Evolutionary conservation across 2,329 filamentous ascomycete genomes (phyloP).

Genomic region (Aspergillus neoniger): DNA sequence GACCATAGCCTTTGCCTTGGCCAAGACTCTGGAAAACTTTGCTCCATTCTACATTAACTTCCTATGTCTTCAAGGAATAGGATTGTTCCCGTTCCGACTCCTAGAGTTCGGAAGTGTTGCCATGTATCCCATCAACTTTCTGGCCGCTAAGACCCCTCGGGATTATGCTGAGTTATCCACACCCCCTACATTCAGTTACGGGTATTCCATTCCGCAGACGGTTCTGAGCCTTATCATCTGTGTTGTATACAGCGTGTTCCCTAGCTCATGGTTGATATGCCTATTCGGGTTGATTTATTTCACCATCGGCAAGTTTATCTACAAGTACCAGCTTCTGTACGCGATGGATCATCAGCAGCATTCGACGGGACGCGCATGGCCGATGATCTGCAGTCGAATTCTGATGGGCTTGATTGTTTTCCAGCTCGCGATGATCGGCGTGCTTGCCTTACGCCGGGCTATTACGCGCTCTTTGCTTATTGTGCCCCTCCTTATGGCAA

Average conservation of each 20-base stretch:
- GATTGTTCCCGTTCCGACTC: slow-evolving; percentile 87
- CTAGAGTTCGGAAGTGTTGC: slow-evolving; percentile 85
- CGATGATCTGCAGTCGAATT: slow-evolving; percentile 91
- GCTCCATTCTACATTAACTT: slow-evolving; percentile 90
- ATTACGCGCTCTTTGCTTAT: slow-evolving; percentile 73
- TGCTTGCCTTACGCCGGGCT: slow-evolving; percentile 73
- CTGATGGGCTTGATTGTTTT: slow-evolving; percentile 85
- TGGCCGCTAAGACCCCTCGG: slow-evolving; percentile 81
- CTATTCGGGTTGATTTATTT: slow-evolving; percentile 71
- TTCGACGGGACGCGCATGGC: slow-evolving; percentile 84
- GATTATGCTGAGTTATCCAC: slow-evolving; percentile 81
- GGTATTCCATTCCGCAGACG: slow-evolving; percentile 91
- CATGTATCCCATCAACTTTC: slow-evolving; percentile 76
- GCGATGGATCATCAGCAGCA: slow-evolving; percentile 86
- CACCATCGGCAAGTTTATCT: slow-evolving; percentile 47
- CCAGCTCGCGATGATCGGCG: slow-evolving; percentile 85
- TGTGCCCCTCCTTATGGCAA: slow-evolving; percentile 73
- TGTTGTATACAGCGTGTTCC: slow-evolving; percentile 87
- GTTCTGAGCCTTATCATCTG: slow-evolving; percentile 94
- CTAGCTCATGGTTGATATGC: slow-evolving; percentile 76
- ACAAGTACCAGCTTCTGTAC: slow-evolving; percentile 84
- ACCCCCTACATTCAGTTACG: slow-evolving; percentile 89
- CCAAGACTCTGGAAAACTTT: slow-evolving; percentile 71
- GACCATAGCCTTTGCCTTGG: slow-evolving; percentile 73
- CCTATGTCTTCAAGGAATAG: slow-evolving; percentile 90